These are phyloP conservation scores for Cordyceps farinosa DNA, from an alignment of 2,329 filamentous ascomycete species.

Conservation along the genomic window DNA sequence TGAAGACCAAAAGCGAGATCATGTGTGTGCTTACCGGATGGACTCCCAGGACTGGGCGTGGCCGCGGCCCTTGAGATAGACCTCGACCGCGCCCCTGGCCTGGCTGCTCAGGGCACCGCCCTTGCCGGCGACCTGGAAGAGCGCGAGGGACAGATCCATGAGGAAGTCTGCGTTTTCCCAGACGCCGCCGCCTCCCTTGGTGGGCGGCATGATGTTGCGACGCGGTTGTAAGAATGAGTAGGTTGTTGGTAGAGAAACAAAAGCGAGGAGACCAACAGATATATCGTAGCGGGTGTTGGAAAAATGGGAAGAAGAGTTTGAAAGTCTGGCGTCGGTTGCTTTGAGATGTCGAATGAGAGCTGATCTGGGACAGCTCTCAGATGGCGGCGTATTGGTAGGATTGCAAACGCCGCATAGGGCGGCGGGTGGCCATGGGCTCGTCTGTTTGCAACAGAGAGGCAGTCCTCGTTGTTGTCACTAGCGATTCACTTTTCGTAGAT, in stretches of 20 bases:
- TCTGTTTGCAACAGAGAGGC: not conserved
- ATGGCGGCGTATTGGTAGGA: not conserved
- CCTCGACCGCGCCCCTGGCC: conserved; percentile 30
- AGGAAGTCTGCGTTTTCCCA: conserved; percentile 36
- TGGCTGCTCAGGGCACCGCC: conserved; percentile 28
- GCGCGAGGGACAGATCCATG: conserved; percentile 30
- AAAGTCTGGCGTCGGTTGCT: not conserved
- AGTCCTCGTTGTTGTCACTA: not conserved
- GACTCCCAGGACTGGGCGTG: conserved; percentile 42
- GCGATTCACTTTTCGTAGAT: not conserved
- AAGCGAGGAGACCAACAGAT: conserved; percentile 21
- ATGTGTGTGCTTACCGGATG: conserved; percentile 36
- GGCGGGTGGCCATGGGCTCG: not conserved
- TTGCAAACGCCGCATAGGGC: not conserved
- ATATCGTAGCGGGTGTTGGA: too few species aligned
- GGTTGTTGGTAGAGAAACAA: not conserved
- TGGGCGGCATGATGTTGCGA: not conserved
- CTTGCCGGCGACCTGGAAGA: conserved; percentile 30
- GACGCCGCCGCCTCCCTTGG: conserved; percentile 6
- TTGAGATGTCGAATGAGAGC: not conserved
- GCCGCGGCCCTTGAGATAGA: conserved; percentile 31
- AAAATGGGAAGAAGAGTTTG: too few species aligned
- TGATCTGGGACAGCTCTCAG: not conserved
- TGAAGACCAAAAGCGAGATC: not conserved
- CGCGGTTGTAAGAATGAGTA: not conserved